phyloP scores from a whole-genome alignment of 1,284 basidiomycete species.

The Cutaneotrichosporon spelunceum region DNA sequence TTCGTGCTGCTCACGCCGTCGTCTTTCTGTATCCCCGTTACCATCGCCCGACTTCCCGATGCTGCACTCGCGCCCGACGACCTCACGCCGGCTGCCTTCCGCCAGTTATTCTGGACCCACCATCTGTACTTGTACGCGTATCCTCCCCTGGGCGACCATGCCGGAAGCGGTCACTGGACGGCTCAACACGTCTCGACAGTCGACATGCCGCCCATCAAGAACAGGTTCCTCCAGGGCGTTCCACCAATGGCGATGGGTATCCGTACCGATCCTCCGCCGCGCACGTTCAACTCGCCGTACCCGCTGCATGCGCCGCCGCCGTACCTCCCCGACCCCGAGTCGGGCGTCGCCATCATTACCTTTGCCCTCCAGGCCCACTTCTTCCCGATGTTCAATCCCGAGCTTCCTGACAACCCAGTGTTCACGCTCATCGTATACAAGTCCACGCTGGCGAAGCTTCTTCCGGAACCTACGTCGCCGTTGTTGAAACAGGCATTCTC shows the following conservation, averaged over 20 bases:
- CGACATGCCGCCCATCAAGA: constrained; percentile 38
- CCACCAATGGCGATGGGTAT: constrained; percentile 38
- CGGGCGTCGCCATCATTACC: constrained; percentile 36
- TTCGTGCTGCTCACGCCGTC: constrained; percentile 43
- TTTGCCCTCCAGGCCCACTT: constrained; percentile 40
- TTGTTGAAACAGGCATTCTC: constrained; percentile 29
- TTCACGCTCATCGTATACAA: constrained; percentile 38
- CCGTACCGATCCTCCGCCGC: constrained; percentile 49
- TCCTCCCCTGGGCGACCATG: constrained; percentile 26
- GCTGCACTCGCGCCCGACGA: constrained; percentile 24
- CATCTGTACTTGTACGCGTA: constrained; percentile 45
- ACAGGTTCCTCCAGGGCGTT: constrained; percentile 28
- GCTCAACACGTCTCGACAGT: constrained; percentile 39
- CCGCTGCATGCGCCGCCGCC: constrained; percentile 32
- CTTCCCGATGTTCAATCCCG: constrained; percentile 12
- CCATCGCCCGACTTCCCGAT: constrained; percentile 30
- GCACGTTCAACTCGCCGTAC: constrained; percentile 39
- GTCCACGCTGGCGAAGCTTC: constrained; percentile 35
- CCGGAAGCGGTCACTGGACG: constrained; percentile 1
- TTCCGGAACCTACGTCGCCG: constrained; percentile 42
- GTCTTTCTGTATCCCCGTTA: constrained; percentile 39
- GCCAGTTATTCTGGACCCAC: constrained; percentile 37
- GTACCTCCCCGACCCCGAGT: constrained; percentile 42
- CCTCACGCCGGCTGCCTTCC: constrained; percentile 28
- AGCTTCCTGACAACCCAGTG: constrained; percentile 27